These are phyloP conservation scores for Orbilia ellipsospora DNA, from an alignment of 2,329 filamentous ascomycete species.

Conservation along the genomic window DNA sequence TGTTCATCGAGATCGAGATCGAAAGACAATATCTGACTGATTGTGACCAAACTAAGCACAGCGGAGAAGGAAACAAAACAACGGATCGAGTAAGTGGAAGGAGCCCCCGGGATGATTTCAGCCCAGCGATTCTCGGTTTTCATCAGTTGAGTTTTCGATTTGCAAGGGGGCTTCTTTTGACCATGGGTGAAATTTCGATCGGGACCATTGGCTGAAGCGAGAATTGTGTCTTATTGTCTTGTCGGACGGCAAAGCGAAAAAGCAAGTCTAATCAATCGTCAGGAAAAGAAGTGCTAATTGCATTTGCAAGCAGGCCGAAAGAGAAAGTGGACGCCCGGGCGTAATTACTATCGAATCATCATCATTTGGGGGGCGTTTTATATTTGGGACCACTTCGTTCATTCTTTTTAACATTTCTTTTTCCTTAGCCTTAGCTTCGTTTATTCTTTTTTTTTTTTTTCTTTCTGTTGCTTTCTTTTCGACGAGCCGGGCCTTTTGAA, in stretches of 20 bases:
- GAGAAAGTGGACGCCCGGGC: slow-evolving; percentile 35
- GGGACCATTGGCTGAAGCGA: slow-evolving; percentile 55
- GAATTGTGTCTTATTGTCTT: slow-evolving; percentile 23
- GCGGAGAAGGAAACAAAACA: slow-evolving; percentile 34
- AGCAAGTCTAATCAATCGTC: slow-evolving; percentile 7
- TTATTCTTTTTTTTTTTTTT: slow-evolving; percentile 6
- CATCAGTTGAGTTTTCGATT: slow-evolving; percentile 32
- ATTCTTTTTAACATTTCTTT: slow-evolving; percentile 16
- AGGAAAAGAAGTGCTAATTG: slow-evolving; percentile 18
- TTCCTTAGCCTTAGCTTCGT: slow-evolving; percentile 10
- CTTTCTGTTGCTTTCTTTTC: slow-evolving; percentile 22
- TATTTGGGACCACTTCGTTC: slow-evolving; percentile 38
- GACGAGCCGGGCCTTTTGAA: too few species aligned
- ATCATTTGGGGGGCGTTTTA: slow-evolving; percentile 40
- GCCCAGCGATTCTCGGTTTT: slow-evolving; percentile 34
- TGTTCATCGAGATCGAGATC: slow-evolving; percentile 2
- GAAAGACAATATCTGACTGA: background rate
- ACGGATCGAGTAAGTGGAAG: slow-evolving; percentile 44
- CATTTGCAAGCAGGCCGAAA: slow-evolving; percentile 3
- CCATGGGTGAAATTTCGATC: slow-evolving; percentile 43
- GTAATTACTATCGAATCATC: slow-evolving; percentile 15
- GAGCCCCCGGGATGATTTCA: slow-evolving; percentile 27
- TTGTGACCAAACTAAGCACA: slow-evolving; percentile 17
- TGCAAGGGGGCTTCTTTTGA: slow-evolving; percentile 25
- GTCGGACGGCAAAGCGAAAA: slow-evolving; percentile 29